phyloP scores from a whole-genome alignment of 495 filamentous ascomycete species.

The Neurospora tetraspora region DNA sequence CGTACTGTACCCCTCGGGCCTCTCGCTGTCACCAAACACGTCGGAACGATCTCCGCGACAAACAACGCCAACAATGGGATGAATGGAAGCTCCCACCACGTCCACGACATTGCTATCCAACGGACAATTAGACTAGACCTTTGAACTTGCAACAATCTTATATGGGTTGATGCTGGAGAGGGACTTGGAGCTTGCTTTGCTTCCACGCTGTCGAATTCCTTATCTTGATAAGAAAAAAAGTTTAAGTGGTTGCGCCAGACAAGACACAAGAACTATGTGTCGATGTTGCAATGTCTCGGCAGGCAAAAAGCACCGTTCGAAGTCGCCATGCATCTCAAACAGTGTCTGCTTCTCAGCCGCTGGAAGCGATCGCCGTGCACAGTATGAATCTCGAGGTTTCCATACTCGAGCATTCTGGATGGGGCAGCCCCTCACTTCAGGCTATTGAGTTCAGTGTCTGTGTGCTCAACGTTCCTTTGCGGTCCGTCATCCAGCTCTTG shows the following conservation, averaged over 20 bases:
- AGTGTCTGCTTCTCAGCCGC: not conserved
- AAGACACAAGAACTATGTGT: not conserved
- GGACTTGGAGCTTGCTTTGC: not conserved
- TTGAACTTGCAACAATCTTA: not conserved
- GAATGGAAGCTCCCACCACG: not conserved
- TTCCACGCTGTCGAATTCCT: not conserved
- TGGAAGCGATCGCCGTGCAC: not conserved
- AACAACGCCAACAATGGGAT: not conserved
- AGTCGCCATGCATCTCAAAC: not conserved
- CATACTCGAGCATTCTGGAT: not conserved
- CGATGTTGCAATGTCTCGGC: not conserved
- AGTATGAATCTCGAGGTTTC: not conserved
- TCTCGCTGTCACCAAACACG: not conserved
- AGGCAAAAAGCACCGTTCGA: not conserved
- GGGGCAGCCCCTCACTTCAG: not conserved
- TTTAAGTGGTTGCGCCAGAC: not conserved
- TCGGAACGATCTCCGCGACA: not conserved
- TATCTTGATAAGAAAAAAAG: not conserved
- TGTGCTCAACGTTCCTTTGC: not conserved
- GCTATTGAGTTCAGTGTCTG: not conserved
- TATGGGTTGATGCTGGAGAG: not conserved
- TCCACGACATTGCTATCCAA: not conserved
- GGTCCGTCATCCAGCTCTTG: not conserved
- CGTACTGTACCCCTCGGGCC: not conserved
- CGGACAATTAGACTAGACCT: not conserved